Evolutionary conservation across 2,329 filamentous ascomycete species (phyloP), one percentile per base, ranked within the genome.

Genomic region (Sporothrix humicola): DNA sequence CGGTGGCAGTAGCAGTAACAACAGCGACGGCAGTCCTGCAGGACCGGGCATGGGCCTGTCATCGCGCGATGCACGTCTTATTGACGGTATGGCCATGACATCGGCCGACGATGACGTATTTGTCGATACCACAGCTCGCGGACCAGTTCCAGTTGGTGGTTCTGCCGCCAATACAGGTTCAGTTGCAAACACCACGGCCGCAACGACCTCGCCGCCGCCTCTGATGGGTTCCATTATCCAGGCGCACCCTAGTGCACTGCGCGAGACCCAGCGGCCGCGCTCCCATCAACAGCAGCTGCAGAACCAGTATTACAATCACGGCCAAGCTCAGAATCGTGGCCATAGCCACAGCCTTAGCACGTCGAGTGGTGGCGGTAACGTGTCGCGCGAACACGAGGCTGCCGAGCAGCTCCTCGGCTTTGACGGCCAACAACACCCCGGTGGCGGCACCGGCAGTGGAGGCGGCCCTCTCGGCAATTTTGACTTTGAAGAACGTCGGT

Each of bases 51-150:
- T 37, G 23, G 31, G 31, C 31, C 9, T 58, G 12, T 13, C 54
- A 31, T 3, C 54, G 26, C 82, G 86, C 2, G 89, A 92, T 78
- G 89, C 90, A 20, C 86, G 88, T 70, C 90, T 91, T 85, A 83
- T 92, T 73, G 90, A 93, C 79, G 91, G 90, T 1, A 86, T 92
- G 56, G 88, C 89, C 0, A 81, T 83, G 2, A 79, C 31, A 31
- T 2, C 54, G 1, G 72, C 61, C 3, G 84, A 86, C 56, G 87
- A 89, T 74, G 85, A 86, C 70, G 80, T 82, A 10, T 89, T 91
- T 75, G 85, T 92, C 31, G 91, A 93, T 80, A 92, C 90, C 2
- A 91, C 90, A 0, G 86, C 87, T 69, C 83, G 87, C 26, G 87
- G 88, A 0, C 88, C 89, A 1, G 83, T 89, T 1, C 84, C 87